A percentile compares a stretch with the other conserved stretches of the same genome.
Evolutionary conservation across 2,329 filamentous ascomycete genomes (phyloP).

Genomic region (Colletotrichum acutatum): DNA sequence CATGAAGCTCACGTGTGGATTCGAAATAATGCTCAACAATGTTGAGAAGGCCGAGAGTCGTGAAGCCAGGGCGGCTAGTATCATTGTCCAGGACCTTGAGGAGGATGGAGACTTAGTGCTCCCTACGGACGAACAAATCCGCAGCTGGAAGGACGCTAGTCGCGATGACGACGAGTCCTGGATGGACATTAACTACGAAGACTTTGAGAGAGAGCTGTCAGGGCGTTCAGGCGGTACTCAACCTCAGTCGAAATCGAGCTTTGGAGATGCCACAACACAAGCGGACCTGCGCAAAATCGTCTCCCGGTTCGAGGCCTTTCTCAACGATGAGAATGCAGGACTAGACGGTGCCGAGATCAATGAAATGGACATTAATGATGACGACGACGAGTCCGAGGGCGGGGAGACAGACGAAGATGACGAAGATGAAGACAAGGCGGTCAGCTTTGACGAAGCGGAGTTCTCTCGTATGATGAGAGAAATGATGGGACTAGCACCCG

Average conservation of each 20-base stretch:
- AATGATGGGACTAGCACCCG: slow-evolving; percentile 78
- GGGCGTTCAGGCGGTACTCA: slow-evolving; percentile 41
- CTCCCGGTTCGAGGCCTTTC: slow-evolving; percentile 89
- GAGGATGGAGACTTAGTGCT: slow-evolving; percentile 74
- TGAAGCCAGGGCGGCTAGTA: slow-evolving; percentile 77
- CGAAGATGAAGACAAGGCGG: slow-evolving; percentile 78
- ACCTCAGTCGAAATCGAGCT: slow-evolving; percentile 50
- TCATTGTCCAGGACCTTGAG: slow-evolving; percentile 80
- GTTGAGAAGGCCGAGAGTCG: slow-evolving; percentile 75
- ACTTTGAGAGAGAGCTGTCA: slow-evolving; percentile 85
- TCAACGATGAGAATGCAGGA: slow-evolving; percentile 87
- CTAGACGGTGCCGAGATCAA: slow-evolving; percentile 80
- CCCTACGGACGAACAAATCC: slow-evolving; percentile 80
- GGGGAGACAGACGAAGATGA: slow-evolving; percentile 62
- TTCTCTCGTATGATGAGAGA: slow-evolving; percentile 91
- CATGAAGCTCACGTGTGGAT: slow-evolving; percentile 90
- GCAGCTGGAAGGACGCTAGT: slow-evolving; percentile 68
- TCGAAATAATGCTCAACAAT: slow-evolving; percentile 85
- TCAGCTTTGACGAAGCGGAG: slow-evolving; percentile 85
- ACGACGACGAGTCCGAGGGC: slow-evolving; percentile 53
- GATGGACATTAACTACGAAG: slow-evolving; percentile 91
- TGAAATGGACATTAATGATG: slow-evolving; percentile 74
- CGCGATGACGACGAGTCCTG: slow-evolving; percentile 88
- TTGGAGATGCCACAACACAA: slow-evolving; percentile 75
- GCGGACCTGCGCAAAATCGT: slow-evolving; percentile 91